Evolutionary conservation across 345 rosid genomes (phyloP), one percentile per base, ranked within the genome.

Genomic region (Corymbia maculata): DNA sequence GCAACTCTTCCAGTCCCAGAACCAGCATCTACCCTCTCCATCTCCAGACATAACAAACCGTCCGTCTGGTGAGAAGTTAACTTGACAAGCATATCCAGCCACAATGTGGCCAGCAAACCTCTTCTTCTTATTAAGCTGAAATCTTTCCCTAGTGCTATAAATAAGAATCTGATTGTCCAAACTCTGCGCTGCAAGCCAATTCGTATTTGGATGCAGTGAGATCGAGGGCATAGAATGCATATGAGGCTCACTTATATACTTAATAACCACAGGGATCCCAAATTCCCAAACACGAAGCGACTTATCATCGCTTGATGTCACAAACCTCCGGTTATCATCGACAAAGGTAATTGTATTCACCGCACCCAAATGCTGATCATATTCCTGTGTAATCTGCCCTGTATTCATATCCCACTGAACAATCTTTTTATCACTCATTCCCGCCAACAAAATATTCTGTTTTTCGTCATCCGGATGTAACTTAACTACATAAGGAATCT

Each of bases 1-100:
- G 93, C 99, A 95, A 85, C 98, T 96, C 96, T 97, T 97, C 99
- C 99, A 98, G 89, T 97, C 99, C 99, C 99, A 98, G 91, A 98
- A 98, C 99, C 99, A 98, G 93, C 99, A 97, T 92, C 92, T 96
- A 86, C 99, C 99, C 89, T 98, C 99, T 66, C 99, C 99, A 93
- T 98, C 99, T 91, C 99, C 99, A 4, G 99, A 98, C 98, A 98
- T 95, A 13, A 98, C 99, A 95, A 98, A 98, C 88, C 99, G 93
- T 15, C 99, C 99, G 93, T 98, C 99, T 5, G 99, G 99, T 13
- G 99, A 98, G 94, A 97, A 98, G 91, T 98, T 98, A 44, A 98
- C 99, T 91, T 96, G 99, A 90, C 99, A 98, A 36, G 99, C 99
- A 89, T 98, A 98, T 50, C 99, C 99, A 12, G 98, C 99, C 7